Conservation (phyloP, 768 basidiomycete species). For the Agaricus bisporus region DNA sequence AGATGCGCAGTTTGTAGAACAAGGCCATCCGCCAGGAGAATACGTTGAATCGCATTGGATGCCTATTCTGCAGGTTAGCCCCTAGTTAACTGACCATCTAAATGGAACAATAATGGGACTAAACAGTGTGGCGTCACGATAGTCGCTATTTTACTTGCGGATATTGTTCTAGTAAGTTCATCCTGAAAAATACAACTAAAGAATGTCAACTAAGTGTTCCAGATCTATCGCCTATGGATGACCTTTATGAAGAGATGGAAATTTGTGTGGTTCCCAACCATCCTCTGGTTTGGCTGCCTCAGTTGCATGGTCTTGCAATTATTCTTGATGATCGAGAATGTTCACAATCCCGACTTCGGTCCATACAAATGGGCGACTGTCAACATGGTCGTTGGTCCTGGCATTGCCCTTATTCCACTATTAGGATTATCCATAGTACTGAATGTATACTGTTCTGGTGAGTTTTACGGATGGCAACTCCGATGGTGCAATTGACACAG, state of each 20-base stretch:
- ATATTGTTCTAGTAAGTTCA: neutral
- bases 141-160: neutral
- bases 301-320: constrained; percentile 2
- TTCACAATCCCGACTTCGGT: constrained; percentile 1
- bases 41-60: neutral
- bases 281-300: constrained; percentile 8
- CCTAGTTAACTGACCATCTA: too few relatives aligned
- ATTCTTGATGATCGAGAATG: constrained; percentile 3
- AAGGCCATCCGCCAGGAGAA: neutral
- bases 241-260: neutral
- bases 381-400: constrained; percentile 8
- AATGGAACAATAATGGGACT: too few relatives aligned
- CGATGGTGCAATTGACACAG: too few relatives aligned
- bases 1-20: neutral
- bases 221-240: constrained; percentile 11
- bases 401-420: constrained; percentile 9
- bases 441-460: constrained; percentile 9
- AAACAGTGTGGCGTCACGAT: neutral
- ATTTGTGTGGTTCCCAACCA: constrained; percentile 1
- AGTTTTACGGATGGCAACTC: neutral
- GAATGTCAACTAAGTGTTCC: neutral
- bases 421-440: constrained; percentile 8
- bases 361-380: neutral
- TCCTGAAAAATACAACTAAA: too few relatives aligned
- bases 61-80: neutral